These are phyloP conservation scores for Cadophora gregata DNA, from an alignment of 2,329 filamentous ascomycete species.

Conservation along the genomic window DNA sequence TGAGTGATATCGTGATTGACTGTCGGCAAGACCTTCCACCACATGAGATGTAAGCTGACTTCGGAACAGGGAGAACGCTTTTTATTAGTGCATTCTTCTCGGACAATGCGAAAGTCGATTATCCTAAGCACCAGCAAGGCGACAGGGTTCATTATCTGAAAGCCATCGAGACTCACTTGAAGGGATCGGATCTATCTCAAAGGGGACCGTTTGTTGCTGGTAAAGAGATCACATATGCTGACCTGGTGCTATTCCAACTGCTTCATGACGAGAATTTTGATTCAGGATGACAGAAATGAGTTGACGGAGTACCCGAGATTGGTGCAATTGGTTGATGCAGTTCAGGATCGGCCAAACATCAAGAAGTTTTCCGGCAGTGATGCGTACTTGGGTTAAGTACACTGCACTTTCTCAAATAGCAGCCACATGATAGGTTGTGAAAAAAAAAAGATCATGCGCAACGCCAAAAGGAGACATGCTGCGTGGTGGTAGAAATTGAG, in stretches of 20 bases:
- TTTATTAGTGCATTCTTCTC: slow-evolving; percentile 43
- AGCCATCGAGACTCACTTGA: slow-evolving; percentile 47
- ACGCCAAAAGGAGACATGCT: neutral
- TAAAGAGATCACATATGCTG: slow-evolving; percentile 42
- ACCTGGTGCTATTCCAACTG: slow-evolving; percentile 41
- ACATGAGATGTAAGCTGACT: neutral
- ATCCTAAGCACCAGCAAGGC: slow-evolving; percentile 39
- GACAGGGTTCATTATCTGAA: slow-evolving; percentile 37
- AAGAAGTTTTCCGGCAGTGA: slow-evolving; percentile 41
- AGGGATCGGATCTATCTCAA: slow-evolving; percentile 41
- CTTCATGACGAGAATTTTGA: slow-evolving; percentile 43
- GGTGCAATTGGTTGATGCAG: slow-evolving; percentile 40
- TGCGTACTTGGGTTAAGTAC: slow-evolving; percentile 35
- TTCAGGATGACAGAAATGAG: slow-evolving; percentile 37
- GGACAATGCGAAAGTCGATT: slow-evolving; percentile 37
- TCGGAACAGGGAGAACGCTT: slow-evolving; percentile 40
- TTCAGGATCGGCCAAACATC: slow-evolving; percentile 40
- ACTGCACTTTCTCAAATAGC: neutral
- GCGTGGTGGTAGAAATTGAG: too few species aligned
- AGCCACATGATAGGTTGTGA: neutral
- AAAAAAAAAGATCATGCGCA: neutral
- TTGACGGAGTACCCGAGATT: slow-evolving; percentile 41
- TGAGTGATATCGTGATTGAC: slow-evolving; percentile 44
- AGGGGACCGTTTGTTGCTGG: slow-evolving; percentile 42
- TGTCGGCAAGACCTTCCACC: slow-evolving; percentile 23